Base-by-base conservation (phyloP, 2,329 filamentous ascomycete species). In the Phialophora tarda region DNA sequence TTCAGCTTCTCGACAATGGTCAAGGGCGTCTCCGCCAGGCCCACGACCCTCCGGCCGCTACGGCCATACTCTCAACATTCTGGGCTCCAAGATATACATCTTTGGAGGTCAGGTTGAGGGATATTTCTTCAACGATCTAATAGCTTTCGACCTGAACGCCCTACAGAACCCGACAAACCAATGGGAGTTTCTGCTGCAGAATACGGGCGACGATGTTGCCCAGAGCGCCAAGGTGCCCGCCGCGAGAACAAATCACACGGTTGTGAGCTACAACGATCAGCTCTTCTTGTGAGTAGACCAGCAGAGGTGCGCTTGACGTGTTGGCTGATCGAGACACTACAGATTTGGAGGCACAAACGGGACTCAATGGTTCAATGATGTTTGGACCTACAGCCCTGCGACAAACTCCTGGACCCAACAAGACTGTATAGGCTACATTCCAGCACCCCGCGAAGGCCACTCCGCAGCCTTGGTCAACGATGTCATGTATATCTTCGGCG, bases 401-500 rank as follows among this genome's bases (percentile, higher is more conserved):
- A 82, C 86, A 54, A 97, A 97, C 77, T 82, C 85, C 63, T 99
- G 95, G 95, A 82, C 88, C 10, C 90, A 96, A 76, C 84, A 97
- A 63, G 94, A 98, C 75, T 99, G 95, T 77, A 97, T 98, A 74
- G 95, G 95, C 41, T 99, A 97, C 78, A 98, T 99, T 66, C 95
- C 96, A 1, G 89, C 93, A 1, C 89, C 94, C 21, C 88, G 95
- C 67, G 95, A 99, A 83, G 95, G 95, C 3, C 95, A 99, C 77
- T 93, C 96, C 12, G 92, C 95, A 14, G 89, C 94, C 3, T 83
- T 99, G 23, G 93, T 99, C 51, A 92, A 95, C 77, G 95, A 99
- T 76, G 95, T 97, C 66, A 99, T 99, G 96, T 99, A 99, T 81
- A 89, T 99, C 68, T 99, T 99, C 77, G 96, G 96, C 72, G 95